A percentile compares a stretch with the other conserved stretches of the same genome.
Evolutionary conservation across 352 stramenopile species (phyloP).

Genomic region (Phytophthora boehmeriae): DNA sequence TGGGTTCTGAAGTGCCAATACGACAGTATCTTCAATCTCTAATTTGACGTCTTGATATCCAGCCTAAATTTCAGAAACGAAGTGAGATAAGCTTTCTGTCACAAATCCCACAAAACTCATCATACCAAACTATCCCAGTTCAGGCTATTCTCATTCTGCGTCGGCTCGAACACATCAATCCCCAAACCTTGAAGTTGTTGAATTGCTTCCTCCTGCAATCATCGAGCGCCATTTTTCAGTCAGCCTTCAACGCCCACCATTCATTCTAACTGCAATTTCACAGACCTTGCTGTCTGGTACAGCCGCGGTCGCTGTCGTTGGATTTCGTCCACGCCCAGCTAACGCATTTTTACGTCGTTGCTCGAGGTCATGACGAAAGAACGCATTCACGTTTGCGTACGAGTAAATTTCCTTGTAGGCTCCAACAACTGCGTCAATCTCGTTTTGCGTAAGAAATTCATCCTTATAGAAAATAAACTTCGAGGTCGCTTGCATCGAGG

Average conservation of each 20-base stretch:
- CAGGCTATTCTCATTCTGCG: conserved; percentile 56
- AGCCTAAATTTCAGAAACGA: conserved; percentile 46
- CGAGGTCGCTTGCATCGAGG: conserved; percentile 38
- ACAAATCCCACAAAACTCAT: background rate
- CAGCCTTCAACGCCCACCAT: background rate
- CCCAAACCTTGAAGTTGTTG: conserved; percentile 79
- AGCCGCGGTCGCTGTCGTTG: conserved; percentile 14
- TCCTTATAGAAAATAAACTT: conserved; percentile 91
- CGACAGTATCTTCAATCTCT: conserved; percentile 93
- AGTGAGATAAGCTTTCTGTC: background rate
- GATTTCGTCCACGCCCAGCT: conserved; percentile 30
- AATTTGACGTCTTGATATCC: conserved; percentile 91
- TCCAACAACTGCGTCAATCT: conserved; percentile 78
- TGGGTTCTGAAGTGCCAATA: conserved; percentile 91
- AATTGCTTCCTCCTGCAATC: conserved; percentile 73
- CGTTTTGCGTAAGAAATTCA: conserved; percentile 66
- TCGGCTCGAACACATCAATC: conserved; percentile 83
- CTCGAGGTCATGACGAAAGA: conserved; percentile 72
- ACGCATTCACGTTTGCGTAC: conserved; percentile 75
- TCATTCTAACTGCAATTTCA: background rate
- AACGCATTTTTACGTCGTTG: conserved; percentile 65
- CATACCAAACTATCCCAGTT: conserved; percentile 86
- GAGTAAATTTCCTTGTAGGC: conserved; percentile 89
- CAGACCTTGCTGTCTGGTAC: conserved; percentile 53
- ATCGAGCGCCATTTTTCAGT: background rate